phyloP scores from a whole-genome alignment of 2,329 filamentous ascomycete species.

The Calonectria montana region DNA sequence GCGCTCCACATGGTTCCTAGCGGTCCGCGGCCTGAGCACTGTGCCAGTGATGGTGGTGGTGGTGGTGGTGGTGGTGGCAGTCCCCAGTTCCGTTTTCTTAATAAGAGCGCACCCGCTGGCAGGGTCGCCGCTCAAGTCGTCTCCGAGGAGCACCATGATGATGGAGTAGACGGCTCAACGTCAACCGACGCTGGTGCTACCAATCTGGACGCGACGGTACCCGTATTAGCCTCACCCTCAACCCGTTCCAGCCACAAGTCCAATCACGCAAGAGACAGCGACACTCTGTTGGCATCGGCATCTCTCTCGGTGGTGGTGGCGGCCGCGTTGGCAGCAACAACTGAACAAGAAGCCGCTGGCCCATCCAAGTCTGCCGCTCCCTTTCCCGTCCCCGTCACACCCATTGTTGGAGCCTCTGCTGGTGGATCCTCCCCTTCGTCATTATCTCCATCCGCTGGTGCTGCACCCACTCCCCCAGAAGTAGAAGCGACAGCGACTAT shows the following conservation, averaged over 20 bases:
- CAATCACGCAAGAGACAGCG: constrained; percentile 1
- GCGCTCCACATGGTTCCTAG: constrained; percentile 64
- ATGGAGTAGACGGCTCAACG: neutral
- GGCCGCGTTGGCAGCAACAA: neutral
- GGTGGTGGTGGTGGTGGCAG: constrained; percentile 8
- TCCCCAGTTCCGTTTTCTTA: constrained; percentile 30
- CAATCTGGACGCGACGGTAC: neutral
- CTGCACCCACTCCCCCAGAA: constrained; percentile 15
- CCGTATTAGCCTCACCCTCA: neutral
- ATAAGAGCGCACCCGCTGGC: constrained; percentile 32
- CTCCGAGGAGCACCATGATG: neutral
- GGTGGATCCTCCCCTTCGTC: constrained; percentile 38
- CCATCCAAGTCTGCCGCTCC: constrained; percentile 17
- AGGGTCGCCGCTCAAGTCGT: constrained; percentile 1
- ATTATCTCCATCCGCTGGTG: constrained; percentile 20
- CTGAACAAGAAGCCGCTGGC: constrained; percentile 16
- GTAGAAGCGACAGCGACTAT: neutral
- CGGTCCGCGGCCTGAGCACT: constrained; percentile 42
- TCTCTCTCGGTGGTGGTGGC: constrained; percentile 20
- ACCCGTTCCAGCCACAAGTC: neutral
- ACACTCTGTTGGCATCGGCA: neutral
- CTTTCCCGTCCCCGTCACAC: constrained; percentile 19
- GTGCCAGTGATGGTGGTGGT: neutral
- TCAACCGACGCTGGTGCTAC: neutral
- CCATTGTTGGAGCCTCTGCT: constrained; percentile 25